Percentiles rank a stretch among this genome's conserved stretches.
Conservation (phyloP, 2,329 filamentous ascomycete genomes). For the Trichothecium roseum region DNA sequence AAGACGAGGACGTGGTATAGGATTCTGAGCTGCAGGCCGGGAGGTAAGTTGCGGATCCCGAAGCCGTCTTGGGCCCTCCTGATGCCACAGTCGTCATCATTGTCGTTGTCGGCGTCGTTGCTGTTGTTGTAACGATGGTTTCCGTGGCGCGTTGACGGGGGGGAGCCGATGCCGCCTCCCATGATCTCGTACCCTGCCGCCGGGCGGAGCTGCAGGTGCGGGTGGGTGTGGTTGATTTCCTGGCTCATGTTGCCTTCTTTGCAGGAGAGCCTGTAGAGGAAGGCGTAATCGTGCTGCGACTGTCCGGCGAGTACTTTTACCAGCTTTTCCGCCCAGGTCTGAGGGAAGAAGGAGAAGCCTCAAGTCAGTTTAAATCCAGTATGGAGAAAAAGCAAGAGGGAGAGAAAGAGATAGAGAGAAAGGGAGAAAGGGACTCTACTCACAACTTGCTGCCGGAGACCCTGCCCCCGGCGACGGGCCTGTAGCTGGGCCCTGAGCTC, state of each 20-base stretch:
- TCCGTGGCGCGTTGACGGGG: no score
- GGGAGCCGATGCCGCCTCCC: no score
- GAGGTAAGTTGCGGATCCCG: slow-evolving; percentile 12
- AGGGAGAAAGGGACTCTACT: no score
- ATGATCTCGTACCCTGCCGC: background rate
- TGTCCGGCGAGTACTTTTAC: background rate
- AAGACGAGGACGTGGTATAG: slow-evolving; percentile 26
- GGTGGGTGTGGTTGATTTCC: background rate
- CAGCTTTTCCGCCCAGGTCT: background rate
- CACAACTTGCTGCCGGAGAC: no score
- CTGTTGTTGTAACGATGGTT: no score
- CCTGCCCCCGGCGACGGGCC: no score
- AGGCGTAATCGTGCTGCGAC: background rate
- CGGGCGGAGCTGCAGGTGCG: background rate
- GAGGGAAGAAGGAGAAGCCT: background rate
- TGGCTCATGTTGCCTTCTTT: slow-evolving; percentile 1
- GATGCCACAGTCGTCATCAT: no score
- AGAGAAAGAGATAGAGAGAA: no score
- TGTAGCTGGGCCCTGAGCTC: background rate
- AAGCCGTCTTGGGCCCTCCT: background rate
- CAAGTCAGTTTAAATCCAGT: no score
- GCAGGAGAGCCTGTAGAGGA: background rate
- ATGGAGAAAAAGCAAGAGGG: no score
- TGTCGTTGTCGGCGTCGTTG: no score
- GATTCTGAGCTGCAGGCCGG: slow-evolving; percentile 20